Base-by-base conservation (phyloP, 257 asterid species). In the Cordia subcordata region DNA sequence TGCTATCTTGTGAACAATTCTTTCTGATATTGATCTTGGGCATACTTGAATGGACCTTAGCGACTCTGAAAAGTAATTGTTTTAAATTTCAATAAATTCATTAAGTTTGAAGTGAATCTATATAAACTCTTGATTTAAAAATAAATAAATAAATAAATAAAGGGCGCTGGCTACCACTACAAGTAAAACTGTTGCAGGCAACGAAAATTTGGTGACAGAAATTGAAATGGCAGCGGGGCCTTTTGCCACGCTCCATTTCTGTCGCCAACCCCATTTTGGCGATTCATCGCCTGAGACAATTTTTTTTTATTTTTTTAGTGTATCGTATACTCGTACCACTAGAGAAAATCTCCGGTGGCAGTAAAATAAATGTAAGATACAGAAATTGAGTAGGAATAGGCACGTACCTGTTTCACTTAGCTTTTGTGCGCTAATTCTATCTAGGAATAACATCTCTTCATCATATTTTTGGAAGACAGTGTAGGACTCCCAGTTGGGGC, bases 401-500 rank as follows among this genome's bases (percentile, higher is more conserved):
- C n/a, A 10, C 0, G 10, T 68, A 86, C 96, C 98, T 60, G 96
- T 87, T 79, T 90, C 98, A 9, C 83, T 92, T 57, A 90, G 94
- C 67, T 87, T 90, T 64, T 90, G 98, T 6, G 74, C 80, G 27
- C 81, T 77, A 18, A 90, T 83, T 66, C 91, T 61, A 69, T 90
- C 98, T n/a, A 90, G 60, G 46, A 87, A 90, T 38, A 87, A 17
- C 98, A 90, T 90, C 67, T 90, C 98, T 57, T 90, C 98, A 19
- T 90, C 96, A 60, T 90, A 90, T 63, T 90, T 90, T 13, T 87
- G 98, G 75, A 87, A 90, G 10, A 90, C 81, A 0, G 96, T 72
- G 76, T 90, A 90, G 42, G 98, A 90, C 53, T 90, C 98, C 98
- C 98, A 90, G 21, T 87, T 85, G 39, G 98, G 98, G 52, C 96